phyloP scores from a whole-genome alignment of 345 rosid species.

The Sonneratia alba region DNA sequence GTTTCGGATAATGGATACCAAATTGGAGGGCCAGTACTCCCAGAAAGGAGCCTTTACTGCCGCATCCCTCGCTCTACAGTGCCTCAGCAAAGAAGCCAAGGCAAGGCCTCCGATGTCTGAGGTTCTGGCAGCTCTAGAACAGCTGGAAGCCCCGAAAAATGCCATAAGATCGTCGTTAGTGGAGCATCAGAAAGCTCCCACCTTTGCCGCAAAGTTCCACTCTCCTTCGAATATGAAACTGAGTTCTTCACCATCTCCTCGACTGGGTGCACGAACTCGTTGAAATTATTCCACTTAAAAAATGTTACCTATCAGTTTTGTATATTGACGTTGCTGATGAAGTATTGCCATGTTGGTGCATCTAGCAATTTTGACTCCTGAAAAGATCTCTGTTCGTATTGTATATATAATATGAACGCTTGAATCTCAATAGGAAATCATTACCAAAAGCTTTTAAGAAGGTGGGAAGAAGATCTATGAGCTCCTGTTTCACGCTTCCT shows the following conservation, averaged over 20 bases:
- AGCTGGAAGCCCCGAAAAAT: constrained; percentile 43
- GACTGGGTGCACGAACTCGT: constrained; percentile 7
- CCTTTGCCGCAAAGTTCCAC: constrained; percentile 14
- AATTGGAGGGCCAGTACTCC: constrained; percentile 82
- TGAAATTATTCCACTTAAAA: neutral
- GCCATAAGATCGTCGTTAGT: constrained; percentile 19
- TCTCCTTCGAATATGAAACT: neutral
- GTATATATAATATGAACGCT: neutral
- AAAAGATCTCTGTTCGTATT: neutral
- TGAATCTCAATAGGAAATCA: neutral
- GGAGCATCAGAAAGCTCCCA: constrained; percentile 26
- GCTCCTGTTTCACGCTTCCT: neutral
- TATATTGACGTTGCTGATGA: neutral
- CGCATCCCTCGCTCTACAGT: constrained; percentile 66
- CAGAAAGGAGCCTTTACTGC: constrained; percentile 70
- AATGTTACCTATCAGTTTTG: neutral
- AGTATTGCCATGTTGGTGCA: neutral
- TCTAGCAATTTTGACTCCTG: neutral
- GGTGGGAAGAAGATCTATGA: neutral
- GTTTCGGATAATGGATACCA: constrained; percentile 89
- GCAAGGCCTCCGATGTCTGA: constrained; percentile 80
- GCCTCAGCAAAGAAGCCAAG: constrained; percentile 56
- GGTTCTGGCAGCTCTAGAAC: constrained; percentile 56
- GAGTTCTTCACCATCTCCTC: constrained; percentile 13
- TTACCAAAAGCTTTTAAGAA: neutral